phyloP scores from a whole-genome alignment of 1,284 basidiomycete species.

The Flammula alnicola region DNA sequence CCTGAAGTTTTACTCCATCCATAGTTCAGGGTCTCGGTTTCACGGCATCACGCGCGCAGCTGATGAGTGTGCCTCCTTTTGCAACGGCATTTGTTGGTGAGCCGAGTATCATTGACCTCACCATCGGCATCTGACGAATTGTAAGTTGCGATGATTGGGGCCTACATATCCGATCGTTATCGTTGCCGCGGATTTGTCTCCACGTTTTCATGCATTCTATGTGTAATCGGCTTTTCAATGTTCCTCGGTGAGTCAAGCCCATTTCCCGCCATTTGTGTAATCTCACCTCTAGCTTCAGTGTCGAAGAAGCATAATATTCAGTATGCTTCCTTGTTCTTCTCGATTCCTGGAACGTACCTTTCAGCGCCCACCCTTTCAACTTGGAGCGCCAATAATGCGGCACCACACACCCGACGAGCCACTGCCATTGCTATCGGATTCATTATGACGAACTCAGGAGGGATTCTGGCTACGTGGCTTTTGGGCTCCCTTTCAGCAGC shows the following conservation, averaged over 20 bases:
- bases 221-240: slow-evolving; percentile 50
- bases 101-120: no score
- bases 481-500: slow-evolving; percentile 48
- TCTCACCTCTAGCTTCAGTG: slow-evolving; percentile 29
- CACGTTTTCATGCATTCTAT: slow-evolving; percentile 41
- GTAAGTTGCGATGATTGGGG: slow-evolving; percentile 46
- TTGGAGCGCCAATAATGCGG: slow-evolving; percentile 63
- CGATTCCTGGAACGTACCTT: slow-evolving; percentile 50
- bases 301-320: slow-evolving; percentile 41
- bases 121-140: no score
- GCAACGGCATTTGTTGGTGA: no score
- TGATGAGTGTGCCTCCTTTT: no score
- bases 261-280: no score
- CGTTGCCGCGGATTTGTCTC: slow-evolving; percentile 44
- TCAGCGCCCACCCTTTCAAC: slow-evolving; percentile 48
- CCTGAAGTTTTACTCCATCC: no score
- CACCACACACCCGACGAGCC: slow-evolving; percentile 57
- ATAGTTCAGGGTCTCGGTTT: no score
- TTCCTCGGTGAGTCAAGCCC: slow-evolving; percentile 52
- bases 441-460: slow-evolving; percentile 58
- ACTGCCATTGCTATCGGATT: slow-evolving; percentile 56
- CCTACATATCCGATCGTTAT: slow-evolving; percentile 48
- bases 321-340: slow-evolving; percentile 57
- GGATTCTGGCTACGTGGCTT: slow-evolving; percentile 53
- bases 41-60: no score